These are phyloP conservation scores for Malassezia yamatoensis DNA, from an alignment of 1,284 basidiomycete genomes.

Conservation along the genomic window DNA sequence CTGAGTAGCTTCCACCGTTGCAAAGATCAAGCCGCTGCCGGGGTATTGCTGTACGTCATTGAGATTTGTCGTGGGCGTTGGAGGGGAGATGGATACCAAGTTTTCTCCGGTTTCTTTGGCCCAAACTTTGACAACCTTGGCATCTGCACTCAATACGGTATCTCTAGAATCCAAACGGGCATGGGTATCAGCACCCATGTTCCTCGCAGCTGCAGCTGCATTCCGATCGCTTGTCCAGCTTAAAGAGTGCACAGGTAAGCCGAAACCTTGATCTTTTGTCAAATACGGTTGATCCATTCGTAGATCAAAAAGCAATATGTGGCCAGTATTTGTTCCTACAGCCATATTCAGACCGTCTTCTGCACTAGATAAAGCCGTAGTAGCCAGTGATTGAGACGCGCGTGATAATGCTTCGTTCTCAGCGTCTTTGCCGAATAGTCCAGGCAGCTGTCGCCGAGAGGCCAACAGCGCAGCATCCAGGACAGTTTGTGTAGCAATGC, in stretches of 20 bases:
- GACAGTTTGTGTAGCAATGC: conserved; percentile 57
- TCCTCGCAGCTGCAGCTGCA: conserved; percentile 29
- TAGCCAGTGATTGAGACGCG: conserved; percentile 53
- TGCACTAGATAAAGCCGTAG: conserved; percentile 65
- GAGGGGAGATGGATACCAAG: conserved; percentile 82
- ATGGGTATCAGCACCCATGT: conserved; percentile 59
- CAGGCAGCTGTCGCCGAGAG: conserved; percentile 47
- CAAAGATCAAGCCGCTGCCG: conserved; percentile 41
- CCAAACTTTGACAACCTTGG: conserved; percentile 48
- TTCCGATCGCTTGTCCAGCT: conserved; percentile 73
- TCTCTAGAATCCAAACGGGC: conserved; percentile 51
- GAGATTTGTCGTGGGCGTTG: conserved; percentile 69
- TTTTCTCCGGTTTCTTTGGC: conserved; percentile 70
- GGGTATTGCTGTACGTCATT: conserved; percentile 45
- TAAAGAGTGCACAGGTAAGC: conserved; percentile 75
- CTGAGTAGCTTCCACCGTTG: conserved; percentile 43
- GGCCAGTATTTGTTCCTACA: conserved; percentile 85
- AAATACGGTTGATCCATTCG: conserved; percentile 73
- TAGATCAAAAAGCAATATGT: conserved; percentile 88
- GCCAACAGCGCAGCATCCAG: conserved; percentile 43
- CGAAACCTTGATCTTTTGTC: conserved; percentile 93
- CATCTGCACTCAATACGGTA: conserved; percentile 39
- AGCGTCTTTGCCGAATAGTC: conserved; percentile 37
- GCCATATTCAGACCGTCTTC: conserved; percentile 85
- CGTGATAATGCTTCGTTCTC: conserved; percentile 27